These are phyloP conservation scores for Pilasporangium apinafurcum DNA, from an alignment of 352 stramenopile species.

Conservation along the genomic window DNA sequence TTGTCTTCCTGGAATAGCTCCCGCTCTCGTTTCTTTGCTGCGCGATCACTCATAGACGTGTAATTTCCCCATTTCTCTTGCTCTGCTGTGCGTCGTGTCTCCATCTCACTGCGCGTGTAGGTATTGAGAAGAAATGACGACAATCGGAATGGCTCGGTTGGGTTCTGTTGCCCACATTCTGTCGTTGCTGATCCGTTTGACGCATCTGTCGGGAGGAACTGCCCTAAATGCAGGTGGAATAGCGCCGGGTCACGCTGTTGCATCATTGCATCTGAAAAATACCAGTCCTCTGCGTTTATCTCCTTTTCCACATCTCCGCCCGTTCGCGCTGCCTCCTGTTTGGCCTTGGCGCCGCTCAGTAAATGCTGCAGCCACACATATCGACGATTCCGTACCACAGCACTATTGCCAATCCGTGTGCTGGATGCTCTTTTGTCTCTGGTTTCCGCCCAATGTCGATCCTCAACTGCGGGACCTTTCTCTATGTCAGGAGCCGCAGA, in stretches of 20 bases:
- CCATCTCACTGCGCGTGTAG: slow-evolving; percentile 62
- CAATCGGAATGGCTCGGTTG: slow-evolving; percentile 13
- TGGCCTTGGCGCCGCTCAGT: slow-evolving; percentile 10
- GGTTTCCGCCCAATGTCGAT: background rate
- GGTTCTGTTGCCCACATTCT: background rate
- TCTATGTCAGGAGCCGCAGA: background rate
- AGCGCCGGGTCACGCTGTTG: slow-evolving; percentile 71
- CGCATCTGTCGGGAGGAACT: slow-evolving; percentile 31
- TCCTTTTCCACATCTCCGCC: background rate
- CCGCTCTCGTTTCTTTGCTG: slow-evolving; percentile 22
- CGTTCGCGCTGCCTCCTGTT: slow-evolving; percentile 4
- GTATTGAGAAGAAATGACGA: slow-evolving; percentile 70
- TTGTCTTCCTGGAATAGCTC: slow-evolving; percentile 26
- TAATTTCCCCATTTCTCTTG: slow-evolving; percentile 55
- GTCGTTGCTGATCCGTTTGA: background rate
- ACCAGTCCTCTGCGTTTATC: slow-evolving; percentile 25
- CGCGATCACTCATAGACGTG: slow-evolving; percentile 21
- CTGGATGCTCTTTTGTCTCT: background rate
- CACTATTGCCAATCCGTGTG: slow-evolving; percentile 7
- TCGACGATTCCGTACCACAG: slow-evolving; percentile 61
- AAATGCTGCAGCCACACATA: slow-evolving; percentile 70
- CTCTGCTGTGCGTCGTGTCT: slow-evolving; percentile 46
- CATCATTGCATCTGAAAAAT: slow-evolving; percentile 81
- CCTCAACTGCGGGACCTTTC: background rate
- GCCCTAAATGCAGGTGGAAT: slow-evolving; percentile 80